These are phyloP conservation scores for Magnolia kwangsiensis DNA, from an alignment of 164 flowering plant genomes.

Conservation along the genomic window DNA sequence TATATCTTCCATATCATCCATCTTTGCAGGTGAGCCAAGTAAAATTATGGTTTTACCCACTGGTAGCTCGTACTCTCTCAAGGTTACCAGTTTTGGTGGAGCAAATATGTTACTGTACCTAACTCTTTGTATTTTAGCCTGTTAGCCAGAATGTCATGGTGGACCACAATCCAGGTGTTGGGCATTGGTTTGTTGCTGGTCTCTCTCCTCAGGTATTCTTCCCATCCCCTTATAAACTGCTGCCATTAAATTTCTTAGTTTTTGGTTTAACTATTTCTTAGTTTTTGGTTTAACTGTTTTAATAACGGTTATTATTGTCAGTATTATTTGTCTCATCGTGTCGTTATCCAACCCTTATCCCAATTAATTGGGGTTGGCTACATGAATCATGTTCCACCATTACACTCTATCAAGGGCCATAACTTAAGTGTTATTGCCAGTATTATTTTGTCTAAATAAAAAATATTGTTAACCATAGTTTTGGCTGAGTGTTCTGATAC, in stretches of 20 bases:
- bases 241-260: not conserved
- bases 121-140: constrained; percentile 40
- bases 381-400: too few species aligned
- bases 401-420: too few species aligned
- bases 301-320: not conserved
- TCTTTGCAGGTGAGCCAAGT: not conserved
- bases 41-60: not conserved
- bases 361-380: too few species aligned
- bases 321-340: not conserved
- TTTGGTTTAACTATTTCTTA: not conserved
- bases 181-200: constrained; percentile 99
- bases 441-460: not conserved
- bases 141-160: constrained; percentile 76
- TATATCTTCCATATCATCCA: not conserved
- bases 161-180: constrained; percentile 93
- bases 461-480: not conserved
- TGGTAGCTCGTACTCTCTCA: not conserved
- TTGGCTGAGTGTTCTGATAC: not conserved
- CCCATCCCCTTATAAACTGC: constrained; percentile 1
- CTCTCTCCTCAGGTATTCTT: constrained; percentile 90
- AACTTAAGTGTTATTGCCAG: too few species aligned
- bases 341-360: too few species aligned
- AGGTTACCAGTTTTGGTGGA: not conserved
- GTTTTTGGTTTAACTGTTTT: not conserved
- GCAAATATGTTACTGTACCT: constrained; percentile 6